These are phyloP conservation scores for Pyricularia grisea DNA, from an alignment of 2,329 filamentous ascomycete species.

Conservation along the genomic window DNA sequence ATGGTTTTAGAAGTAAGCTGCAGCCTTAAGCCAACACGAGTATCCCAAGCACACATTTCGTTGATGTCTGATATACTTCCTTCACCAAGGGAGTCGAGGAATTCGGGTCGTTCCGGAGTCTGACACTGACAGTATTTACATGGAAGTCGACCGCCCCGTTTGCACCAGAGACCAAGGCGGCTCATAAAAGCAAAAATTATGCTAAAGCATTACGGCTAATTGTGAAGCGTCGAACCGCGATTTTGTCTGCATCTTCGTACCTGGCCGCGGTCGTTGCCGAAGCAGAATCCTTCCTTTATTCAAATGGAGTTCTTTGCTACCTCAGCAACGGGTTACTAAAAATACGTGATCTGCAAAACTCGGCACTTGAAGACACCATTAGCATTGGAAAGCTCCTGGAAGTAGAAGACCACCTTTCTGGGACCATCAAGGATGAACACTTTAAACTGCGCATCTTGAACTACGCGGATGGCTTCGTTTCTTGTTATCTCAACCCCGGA, in stretches of 20 bases:
- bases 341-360: slow-evolving; percentile 46
- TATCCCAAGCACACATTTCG: not conserved
- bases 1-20: slow-evolving; percentile 43
- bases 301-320: slow-evolving; percentile 57
- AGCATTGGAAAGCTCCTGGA: slow-evolving; percentile 35
- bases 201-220: slow-evolving; percentile 47
- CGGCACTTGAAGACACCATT: slow-evolving; percentile 44
- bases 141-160: slow-evolving; percentile 22
- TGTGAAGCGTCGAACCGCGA: slow-evolving; percentile 49
- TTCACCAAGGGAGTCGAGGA: too few relatives aligned
- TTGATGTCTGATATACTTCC: too few relatives aligned
- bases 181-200: slow-evolving; percentile 24
- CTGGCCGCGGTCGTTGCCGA: slow-evolving; percentile 48
- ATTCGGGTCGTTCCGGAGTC: too few relatives aligned
- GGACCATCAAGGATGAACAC: too few relatives aligned
- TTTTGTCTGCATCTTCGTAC: slow-evolving; percentile 53
- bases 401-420: slow-evolving; percentile 21
- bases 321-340: slow-evolving; percentile 39
- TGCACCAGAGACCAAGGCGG: slow-evolving; percentile 22
- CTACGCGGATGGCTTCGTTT: slow-evolving; percentile 47
- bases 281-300: slow-evolving; percentile 53
- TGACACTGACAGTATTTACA: slow-evolving; percentile 6
- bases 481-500: slow-evolving; percentile 42
- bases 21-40: slow-evolving; percentile 13
- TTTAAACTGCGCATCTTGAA: slow-evolving; percentile 26